Evolutionary conservation across 345 rosid genomes (phyloP).

Genomic region (Acer campestre): DNA sequence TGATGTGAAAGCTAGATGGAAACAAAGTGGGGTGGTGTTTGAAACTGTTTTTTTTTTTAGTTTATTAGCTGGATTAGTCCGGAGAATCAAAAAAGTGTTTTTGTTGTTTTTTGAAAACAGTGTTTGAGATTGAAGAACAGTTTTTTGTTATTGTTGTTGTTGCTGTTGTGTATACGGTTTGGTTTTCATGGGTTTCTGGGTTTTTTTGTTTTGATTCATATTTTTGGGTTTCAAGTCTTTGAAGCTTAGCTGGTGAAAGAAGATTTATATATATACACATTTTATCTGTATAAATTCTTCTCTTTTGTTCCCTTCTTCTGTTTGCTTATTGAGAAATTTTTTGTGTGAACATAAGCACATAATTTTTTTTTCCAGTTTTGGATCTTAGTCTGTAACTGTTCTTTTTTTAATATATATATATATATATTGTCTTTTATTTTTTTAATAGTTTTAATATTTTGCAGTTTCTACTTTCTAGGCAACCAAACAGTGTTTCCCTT

Average conservation of each 20-base stretch:
- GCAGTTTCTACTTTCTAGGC: conserved; percentile 28
- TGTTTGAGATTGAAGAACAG: background rate
- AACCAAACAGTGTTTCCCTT: conserved; percentile 7
- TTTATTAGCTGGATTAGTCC: background rate
- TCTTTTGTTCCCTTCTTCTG: conserved; percentile 24
- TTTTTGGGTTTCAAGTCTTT: conserved; percentile 23
- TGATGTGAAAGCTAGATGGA: background rate
- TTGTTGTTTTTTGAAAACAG: conserved; percentile 7
- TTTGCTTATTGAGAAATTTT: conserved; percentile 3
- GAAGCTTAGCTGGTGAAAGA: conserved; percentile 25
- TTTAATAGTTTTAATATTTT: conserved; percentile 4
- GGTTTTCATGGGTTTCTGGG: background rate
- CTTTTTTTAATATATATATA: background rate
- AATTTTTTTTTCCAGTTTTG: background rate
- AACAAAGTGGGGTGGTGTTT: background rate
- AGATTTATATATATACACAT: background rate
- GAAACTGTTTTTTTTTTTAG: background rate
- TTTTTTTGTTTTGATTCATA: conserved; percentile 1
- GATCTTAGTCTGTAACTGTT: conserved; percentile 4
- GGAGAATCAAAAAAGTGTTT: conserved; percentile 8
- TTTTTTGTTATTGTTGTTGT: background rate
- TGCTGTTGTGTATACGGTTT: too few relatives aligned
- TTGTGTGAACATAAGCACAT: background rate
- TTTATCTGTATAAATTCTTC: background rate
- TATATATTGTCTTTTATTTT: background rate